Evolutionary conservation across 2,329 filamentous ascomycete species (phyloP), one percentile per base, ranked within the genome.

Genomic region (Colletotrichum salicis): DNA sequence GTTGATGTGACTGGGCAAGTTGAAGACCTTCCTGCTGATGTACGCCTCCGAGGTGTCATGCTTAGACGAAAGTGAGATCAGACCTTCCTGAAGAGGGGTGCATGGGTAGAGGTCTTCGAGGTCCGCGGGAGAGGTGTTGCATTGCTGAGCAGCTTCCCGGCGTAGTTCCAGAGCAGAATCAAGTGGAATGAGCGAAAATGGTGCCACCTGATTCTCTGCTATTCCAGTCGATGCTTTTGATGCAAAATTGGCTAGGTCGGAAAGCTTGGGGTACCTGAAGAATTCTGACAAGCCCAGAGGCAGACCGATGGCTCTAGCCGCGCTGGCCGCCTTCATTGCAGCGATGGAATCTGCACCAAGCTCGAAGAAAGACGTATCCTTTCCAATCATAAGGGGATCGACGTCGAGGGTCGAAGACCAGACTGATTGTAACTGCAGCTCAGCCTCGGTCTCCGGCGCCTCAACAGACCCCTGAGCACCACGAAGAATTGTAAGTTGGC

Each of bases 11-110:
- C 19, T 48, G 19, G 69, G 51, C 2, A 76, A 15, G 13, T 64
- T 41, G n/a, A 69, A 62, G 22, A 68, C 55, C 31, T 54, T 69
- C 37, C 73, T 51, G 8, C 66, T 52, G 24, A 72, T 48, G 54
- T 76, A 76, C 7, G 71, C 70, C 2, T 73, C 75, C 0, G 74
- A 65, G 19, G 41, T n/a, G 41, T 48, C 19, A 11, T 48, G 19
- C 41, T 48, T 48, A 19, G 41, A 48, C 10, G 41, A 48, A 4
- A 48, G 19, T 48, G 41, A 22, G 41, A 48, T 48, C 19, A 48
- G 19, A 7, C 41, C 41, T 48, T 48, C 62, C 29, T 71, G 69
- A 2, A 71, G 58, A 22, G 59, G 45, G 4, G 69, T 67, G 31
- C 63, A 67, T 12, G 69, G 69, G 24, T 63, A 64, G 61, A 41